Conservation (phyloP, 2,329 filamentous ascomycete genomes). For the Fusarium sp. region DNA sequence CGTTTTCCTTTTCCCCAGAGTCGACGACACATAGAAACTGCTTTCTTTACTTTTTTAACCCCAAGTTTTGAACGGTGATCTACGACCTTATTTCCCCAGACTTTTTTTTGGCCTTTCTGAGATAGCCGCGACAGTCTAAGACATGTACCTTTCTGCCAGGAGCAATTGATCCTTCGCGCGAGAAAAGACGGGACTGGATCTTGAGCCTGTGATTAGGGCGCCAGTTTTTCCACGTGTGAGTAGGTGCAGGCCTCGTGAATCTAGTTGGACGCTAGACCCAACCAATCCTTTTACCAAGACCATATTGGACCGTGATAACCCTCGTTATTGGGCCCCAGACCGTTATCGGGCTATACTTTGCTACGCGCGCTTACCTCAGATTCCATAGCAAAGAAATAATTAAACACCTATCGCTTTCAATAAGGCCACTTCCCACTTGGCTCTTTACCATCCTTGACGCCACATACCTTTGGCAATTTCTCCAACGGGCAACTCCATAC, state of each 20-base stretch:
- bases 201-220: conserved; percentile 38
- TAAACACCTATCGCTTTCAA: background rate
- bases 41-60: background rate
- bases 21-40: conserved; percentile 11
- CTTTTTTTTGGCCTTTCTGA: background rate
- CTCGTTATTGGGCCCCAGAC: conserved; percentile 1
- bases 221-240: conserved; percentile 34
- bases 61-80: background rate
- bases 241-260: background rate
- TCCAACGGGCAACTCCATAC: conserved; percentile 29
- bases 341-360: background rate
- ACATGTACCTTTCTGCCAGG: background rate
- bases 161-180: conserved; percentile 2
- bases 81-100: conserved; percentile 33
- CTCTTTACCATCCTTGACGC: conserved; percentile 22
- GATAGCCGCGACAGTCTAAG: conserved; percentile 1
- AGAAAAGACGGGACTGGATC: conserved; percentile 34
- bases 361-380: conserved; percentile 16
- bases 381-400: background rate
- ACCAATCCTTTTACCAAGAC: background rate
- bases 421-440: conserved; percentile 7
- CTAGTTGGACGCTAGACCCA: background rate
- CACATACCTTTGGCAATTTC: conserved; percentile 17
- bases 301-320: background rate
- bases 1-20: conserved; percentile 40